Percentiles rank a stretch among this genome's conserved stretches.
Evolutionary conservation across 495 filamentous ascomycete genomes (phyloP).

Genomic region (Lophiostoma macrostomum): DNA sequence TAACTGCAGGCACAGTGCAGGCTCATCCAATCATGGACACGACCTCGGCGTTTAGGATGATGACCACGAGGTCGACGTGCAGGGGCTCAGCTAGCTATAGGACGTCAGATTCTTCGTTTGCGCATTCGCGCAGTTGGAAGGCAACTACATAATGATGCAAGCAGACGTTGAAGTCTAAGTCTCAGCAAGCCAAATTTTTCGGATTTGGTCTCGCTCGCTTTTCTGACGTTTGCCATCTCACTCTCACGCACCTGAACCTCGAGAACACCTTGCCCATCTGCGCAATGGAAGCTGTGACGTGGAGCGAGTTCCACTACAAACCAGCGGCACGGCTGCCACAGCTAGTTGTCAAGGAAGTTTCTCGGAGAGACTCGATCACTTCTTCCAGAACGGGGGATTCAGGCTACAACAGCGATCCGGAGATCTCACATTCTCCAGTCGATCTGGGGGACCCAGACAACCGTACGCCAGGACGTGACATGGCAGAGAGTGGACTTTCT

Average conservation of each 20-base stretch:
- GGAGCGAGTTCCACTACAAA: slow-evolving; percentile 3
- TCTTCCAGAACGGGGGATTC: slow-evolving; percentile 19
- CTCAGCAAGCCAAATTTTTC: background rate
- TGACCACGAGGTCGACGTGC: too few relatives aligned
- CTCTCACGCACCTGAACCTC: too few relatives aligned
- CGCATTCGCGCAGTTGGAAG: slow-evolving; percentile 6
- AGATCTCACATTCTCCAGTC: slow-evolving; percentile 15
- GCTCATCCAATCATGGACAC: too few relatives aligned
- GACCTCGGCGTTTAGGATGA: too few relatives aligned
- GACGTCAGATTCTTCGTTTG: slow-evolving; percentile 2
- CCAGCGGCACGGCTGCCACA: slow-evolving; percentile 6
- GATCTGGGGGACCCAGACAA: slow-evolving; percentile 1
- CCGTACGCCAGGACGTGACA: background rate
- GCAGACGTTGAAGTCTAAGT: background rate
- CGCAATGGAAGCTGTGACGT: slow-evolving; percentile 13
- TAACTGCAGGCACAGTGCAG: too few relatives aligned
- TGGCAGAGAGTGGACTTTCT: background rate
- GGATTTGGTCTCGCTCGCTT: background rate
- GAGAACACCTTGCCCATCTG: background rate
- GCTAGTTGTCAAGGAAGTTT: background rate
- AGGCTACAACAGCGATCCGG: slow-evolving; percentile 24
- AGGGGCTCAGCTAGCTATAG: too few relatives aligned
- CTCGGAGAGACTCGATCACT: slow-evolving; percentile 11
- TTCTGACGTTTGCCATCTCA: background rate
- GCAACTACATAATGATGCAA: background rate